Evolutionary conservation across 179 eudicot species (phyloP).

Genomic region (Drosera spatulata): DNA sequence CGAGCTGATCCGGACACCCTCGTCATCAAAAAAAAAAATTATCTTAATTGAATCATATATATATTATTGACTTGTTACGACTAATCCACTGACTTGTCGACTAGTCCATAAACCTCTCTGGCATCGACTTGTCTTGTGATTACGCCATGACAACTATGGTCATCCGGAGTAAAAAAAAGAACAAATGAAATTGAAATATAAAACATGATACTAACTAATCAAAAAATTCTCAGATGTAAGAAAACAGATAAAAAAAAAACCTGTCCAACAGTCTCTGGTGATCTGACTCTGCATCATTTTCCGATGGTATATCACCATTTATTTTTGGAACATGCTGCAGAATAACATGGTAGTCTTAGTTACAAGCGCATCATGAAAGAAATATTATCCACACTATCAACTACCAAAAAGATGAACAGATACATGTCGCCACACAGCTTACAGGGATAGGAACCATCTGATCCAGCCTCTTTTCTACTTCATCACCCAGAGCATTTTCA

Average conservation of each 20-base stretch:
- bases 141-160: no score
- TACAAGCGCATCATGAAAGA: no score
- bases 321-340: conserved; percentile 67
- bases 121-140: no score
- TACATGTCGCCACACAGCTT: conserved; percentile 19
- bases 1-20: no score
- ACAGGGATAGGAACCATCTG: conserved; percentile 60
- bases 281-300: conserved; percentile 53
- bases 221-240: not conserved
- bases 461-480: conserved; percentile 60
- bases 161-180: not conserved
- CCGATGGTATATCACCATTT: conserved; percentile 52
- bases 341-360: conserved; percentile 1
- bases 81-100: no score
- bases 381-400: no score
- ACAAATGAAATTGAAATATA: not conserved
- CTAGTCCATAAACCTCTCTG: no score
- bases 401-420: no score
- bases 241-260: conserved; percentile 9
- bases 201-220: not conserved
- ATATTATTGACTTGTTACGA: no score
- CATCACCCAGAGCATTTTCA: conserved; percentile 48
- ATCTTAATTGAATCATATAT: no score
- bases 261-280: conserved; percentile 60
- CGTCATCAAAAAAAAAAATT: no score